Evolutionary conservation across 768 basidiomycete genomes (phyloP).

Genomic region (Amyloporia xantha): DNA sequence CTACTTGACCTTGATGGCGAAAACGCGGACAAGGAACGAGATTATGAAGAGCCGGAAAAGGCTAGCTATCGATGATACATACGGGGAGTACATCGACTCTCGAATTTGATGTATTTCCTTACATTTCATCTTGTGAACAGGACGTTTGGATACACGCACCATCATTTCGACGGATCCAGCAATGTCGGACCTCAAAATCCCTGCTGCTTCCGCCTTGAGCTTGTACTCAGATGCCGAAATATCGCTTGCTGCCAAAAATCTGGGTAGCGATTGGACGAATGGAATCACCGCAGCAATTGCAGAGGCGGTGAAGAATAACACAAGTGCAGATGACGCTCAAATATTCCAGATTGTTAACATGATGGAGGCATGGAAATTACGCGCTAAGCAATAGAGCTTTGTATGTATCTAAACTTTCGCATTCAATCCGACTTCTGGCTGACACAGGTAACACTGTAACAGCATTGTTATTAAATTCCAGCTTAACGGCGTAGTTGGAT

Average conservation of each 20-base stretch:
- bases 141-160: background rate
- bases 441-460: too few relatives aligned
- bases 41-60: constrained; percentile 30
- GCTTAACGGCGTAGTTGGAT: too few relatives aligned
- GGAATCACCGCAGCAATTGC: background rate
- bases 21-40: constrained; percentile 24
- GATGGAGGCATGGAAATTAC: background rate
- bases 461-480: too few relatives aligned
- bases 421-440: too few relatives aligned
- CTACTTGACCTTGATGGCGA: constrained; percentile 27
- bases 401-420: too few relatives aligned
- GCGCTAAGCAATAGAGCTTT: too few relatives aligned
- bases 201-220: background rate
- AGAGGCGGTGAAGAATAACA: background rate
- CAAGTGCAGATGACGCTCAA: background rate
- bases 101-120: too few relatives aligned
- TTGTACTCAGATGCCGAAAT: background rate
- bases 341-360: background rate
- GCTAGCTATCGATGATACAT: constrained; percentile 15
- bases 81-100: constrained; percentile 21
- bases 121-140: too few relatives aligned
- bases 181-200: background rate
- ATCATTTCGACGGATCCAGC: background rate
- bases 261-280: background rate
- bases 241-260: background rate